Conservation (phyloP, 1,139 yeast species). For the Suhomyces panamericanus region DNA sequence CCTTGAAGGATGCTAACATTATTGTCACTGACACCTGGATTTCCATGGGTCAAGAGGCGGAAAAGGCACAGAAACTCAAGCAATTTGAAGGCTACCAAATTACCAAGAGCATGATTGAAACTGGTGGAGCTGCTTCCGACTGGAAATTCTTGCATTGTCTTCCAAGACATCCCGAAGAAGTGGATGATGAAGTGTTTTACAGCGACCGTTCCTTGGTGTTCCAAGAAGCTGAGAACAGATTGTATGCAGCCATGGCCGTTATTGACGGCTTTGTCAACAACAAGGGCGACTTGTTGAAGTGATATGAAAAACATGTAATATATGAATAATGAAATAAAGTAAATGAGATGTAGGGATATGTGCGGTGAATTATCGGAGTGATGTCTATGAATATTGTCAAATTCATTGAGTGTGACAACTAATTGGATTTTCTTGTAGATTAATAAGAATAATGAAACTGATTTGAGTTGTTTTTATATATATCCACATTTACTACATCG, state of each 20-base stretch:
- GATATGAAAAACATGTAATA: neutral
- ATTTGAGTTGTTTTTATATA: no score
- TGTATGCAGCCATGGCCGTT: slow-evolving; percentile 94
- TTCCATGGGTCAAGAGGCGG: slow-evolving; percentile 95
- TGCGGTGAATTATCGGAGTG: no score
- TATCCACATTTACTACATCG: no score
- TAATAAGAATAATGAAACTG: no score
- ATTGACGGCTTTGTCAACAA: slow-evolving; percentile 85
- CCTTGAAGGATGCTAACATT: slow-evolving; percentile 72
- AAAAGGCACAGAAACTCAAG: slow-evolving; percentile 65
- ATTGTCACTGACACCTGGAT: slow-evolving; percentile 97
- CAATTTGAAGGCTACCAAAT: slow-evolving; percentile 89
- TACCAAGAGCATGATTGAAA: slow-evolving; percentile 58
- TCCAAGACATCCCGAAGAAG: slow-evolving; percentile 95
- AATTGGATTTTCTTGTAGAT: no score
- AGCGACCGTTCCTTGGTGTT: slow-evolving; percentile 82
- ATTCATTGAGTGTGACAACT: no score
- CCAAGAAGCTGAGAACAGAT: slow-evolving; percentile 92
- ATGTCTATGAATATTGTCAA: no score
- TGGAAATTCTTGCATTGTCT: slow-evolving; percentile 97
- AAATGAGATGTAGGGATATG: neutral
- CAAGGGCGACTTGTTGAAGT: slow-evolving; percentile 32
- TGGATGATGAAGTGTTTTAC: slow-evolving; percentile 88
- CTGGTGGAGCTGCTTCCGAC: slow-evolving; percentile 57
- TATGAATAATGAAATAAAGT: neutral